Conservation (phyloP, 805 yeast genomes). For the Teunomyces stri region DNA sequence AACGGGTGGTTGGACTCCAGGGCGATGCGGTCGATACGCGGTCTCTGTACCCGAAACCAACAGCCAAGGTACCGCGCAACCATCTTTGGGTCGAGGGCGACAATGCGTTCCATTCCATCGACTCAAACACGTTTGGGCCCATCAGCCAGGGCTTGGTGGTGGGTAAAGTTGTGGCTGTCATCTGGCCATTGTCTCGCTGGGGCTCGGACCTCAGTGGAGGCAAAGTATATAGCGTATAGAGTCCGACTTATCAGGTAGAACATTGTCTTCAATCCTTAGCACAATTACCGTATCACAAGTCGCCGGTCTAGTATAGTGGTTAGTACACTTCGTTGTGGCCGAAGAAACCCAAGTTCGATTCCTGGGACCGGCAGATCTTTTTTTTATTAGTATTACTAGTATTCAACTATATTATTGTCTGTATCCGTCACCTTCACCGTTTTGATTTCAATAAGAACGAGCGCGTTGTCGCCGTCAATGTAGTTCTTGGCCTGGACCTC, state of each 20-base stretch:
- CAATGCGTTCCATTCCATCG: conserved; percentile 71
- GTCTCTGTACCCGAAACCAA: conserved; percentile 60
- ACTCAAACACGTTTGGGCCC: conserved; percentile 87
- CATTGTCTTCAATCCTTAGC: not conserved
- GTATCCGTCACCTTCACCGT: conserved; percentile 79
- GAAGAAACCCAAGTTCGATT: conserved; percentile 51
- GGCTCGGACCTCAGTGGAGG: conserved; percentile 25
- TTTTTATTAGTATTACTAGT: conserved; percentile 11
- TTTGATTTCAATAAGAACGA: conserved; percentile 62
- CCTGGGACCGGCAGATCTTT: conserved; percentile 47
- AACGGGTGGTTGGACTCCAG: conserved; percentile 72
- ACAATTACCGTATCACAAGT: not conserved
- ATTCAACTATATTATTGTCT: conserved; percentile 53
- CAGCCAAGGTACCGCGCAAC: conserved; percentile 65
- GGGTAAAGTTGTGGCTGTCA: conserved; percentile 67
- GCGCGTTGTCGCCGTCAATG: conserved; percentile 54
- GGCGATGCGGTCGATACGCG: conserved; percentile 68
- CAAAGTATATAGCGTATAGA: not conserved
- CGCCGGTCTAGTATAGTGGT: conserved; percentile 52
- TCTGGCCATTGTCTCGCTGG: conserved; percentile 59
- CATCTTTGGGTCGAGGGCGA: conserved; percentile 97
- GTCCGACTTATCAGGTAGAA: not conserved
- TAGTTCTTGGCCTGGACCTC: conserved; percentile 55
- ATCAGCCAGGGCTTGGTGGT: conserved; percentile 74
- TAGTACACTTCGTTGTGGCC: conserved; percentile 51